Base-by-base conservation (phyloP, 495 filamentous ascomycete genomes). In the Thermochaetoides thermophila region DNA sequence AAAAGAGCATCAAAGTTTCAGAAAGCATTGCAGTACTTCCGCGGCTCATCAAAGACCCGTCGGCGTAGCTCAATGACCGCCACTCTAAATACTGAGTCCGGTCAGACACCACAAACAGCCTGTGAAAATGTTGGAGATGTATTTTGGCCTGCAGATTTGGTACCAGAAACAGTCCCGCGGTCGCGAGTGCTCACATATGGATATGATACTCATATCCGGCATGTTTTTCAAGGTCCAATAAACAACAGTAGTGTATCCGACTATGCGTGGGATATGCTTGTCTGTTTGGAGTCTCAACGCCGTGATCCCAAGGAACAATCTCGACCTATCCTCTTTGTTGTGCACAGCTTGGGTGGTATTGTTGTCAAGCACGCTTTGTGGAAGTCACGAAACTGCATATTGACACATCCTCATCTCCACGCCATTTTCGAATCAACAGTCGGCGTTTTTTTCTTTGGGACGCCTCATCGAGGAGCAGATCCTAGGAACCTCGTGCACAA, bases 311-410 rank as follows among this genome's bases (percentile, higher is more conserved):
- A 22, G 17, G 27, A 43, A 18, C 27, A n/a, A 23, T 9, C 9
- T 7, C 32, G 46, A 15, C 49, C 50, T 8, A 30, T 53, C 12
- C 25, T 61, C 7, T 61, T 60, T 37, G 28, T 61, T 20, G 52
- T 49, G 24, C 56, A 61, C 35, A 61, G 56, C 32, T 27, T 60
- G 2, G 58, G 56, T 12, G 56, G 58, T 0, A 53, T 61, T 19
- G 39, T 59, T 0, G 40, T n/a, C n/a, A n/a, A n/a, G n/a, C n/a
- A n/a, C n/a, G n/a, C n/a, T n/a, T n/a, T n/a, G n/a, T n/a, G n/a
- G n/a, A n/a, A n/a, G n/a, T 52, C 35, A 59, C 57, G 35, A 50
- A 58, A 31, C 1, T 35, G 9, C 28, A 14, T 28, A 9, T 24
- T n/a, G n/a, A 33, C 34, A 2, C 35, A 40, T n/a, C 20, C 31